Evolutionary conservation across 805 yeast species (phyloP).

Genomic region (Wickerhamiella parazyma): DNA sequence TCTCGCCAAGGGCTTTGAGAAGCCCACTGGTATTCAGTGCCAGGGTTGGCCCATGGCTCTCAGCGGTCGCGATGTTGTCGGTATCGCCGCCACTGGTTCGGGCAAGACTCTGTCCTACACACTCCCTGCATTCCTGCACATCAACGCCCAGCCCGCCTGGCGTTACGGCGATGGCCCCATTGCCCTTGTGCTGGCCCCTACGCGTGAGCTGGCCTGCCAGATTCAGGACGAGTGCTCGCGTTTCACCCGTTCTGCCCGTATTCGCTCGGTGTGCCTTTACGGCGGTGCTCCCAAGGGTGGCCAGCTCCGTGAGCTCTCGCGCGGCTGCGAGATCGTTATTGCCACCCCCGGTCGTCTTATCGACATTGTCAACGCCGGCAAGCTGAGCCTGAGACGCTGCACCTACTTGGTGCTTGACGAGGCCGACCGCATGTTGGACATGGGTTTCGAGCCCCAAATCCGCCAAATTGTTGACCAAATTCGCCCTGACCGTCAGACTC

Average conservation of each 20-base stretch:
- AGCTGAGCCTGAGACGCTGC: slow-evolving; percentile 89
- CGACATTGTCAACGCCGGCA: slow-evolving; percentile 89
- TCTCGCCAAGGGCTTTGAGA: slow-evolving; percentile 74
- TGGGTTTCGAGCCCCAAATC: slow-evolving; percentile 99
- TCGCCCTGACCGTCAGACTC: slow-evolving; percentile 98
- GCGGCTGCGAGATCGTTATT: slow-evolving; percentile 91
- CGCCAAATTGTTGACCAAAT: slow-evolving; percentile 96
- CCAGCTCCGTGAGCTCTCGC: slow-evolving; percentile 87
- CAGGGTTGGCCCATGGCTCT: slow-evolving; percentile 99
- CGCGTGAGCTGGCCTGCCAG: slow-evolving; percentile 97
- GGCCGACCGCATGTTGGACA: slow-evolving; percentile 99
- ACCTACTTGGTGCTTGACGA: slow-evolving; percentile 95
- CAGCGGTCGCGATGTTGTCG: slow-evolving; percentile 97
- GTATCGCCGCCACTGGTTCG: slow-evolving; percentile 97
- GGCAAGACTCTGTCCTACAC: slow-evolving; percentile 97
- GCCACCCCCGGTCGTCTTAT: slow-evolving; percentile 99
- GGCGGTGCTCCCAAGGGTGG: slow-evolving; percentile 99
- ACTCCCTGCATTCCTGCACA: slow-evolving; percentile 93
- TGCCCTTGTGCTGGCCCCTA: slow-evolving; percentile 90
- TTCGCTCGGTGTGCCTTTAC: slow-evolving; percentile 86
- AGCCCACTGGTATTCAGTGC: slow-evolving; percentile 93
- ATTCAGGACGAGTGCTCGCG: slow-evolving; percentile 92
- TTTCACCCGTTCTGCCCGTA: slow-evolving; percentile 82
- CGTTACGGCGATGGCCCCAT: slow-evolving; percentile 95
- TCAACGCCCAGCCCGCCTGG: slow-evolving; percentile 77